A percentile compares a stretch with the other conserved stretches of the same genome.
These are phyloP conservation scores for Obelidium mucronatum DNA, from an alignment of 192 early-diverging fungal species.

Conservation along the genomic window DNA sequence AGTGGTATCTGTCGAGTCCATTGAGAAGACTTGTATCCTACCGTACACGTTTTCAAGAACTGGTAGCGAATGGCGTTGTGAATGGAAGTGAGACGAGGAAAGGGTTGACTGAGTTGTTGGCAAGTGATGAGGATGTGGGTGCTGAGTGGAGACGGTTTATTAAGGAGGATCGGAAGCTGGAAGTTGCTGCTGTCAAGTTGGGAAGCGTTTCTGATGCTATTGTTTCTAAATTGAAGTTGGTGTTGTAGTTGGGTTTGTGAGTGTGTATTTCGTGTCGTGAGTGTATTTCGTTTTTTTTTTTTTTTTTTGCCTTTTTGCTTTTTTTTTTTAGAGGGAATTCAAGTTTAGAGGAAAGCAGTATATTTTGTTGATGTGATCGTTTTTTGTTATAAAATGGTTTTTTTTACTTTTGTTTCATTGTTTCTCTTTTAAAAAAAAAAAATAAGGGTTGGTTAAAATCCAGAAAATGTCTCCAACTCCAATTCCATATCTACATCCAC, in stretches of 20 bases:
- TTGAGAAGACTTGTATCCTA: conserved; percentile 12
- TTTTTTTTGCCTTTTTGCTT: neutral
- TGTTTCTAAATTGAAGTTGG: neutral
- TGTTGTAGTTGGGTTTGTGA: neutral
- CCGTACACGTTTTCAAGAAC: neutral
- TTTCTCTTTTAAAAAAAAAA: conserved; percentile 25
- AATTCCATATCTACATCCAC: neutral
- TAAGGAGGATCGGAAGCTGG: conserved; percentile 30
- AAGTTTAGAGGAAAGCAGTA: conserved; percentile 84
- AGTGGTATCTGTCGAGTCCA: conserved; percentile 30
- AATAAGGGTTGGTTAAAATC: neutral
- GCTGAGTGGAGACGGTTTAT: conserved; percentile 31
- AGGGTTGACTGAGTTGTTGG: neutral
- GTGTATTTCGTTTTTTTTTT: neutral
- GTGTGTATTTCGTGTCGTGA: neutral
- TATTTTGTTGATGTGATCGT: too few species aligned
- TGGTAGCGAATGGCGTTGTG: conserved; percentile 1
- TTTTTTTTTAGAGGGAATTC: conserved; percentile 46
- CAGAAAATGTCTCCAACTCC: conserved; percentile 4
- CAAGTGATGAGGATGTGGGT: conserved; percentile 23
- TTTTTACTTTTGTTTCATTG: conserved; percentile 49
- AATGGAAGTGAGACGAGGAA: conserved; percentile 1
- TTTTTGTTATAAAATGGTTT: conserved; percentile 80
- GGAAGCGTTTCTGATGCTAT: conserved; percentile 22
- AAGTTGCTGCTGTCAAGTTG: conserved; percentile 28